Base-by-base conservation (phyloP, 2,329 filamentous ascomycete genomes). In the Venturia asperata region DNA sequence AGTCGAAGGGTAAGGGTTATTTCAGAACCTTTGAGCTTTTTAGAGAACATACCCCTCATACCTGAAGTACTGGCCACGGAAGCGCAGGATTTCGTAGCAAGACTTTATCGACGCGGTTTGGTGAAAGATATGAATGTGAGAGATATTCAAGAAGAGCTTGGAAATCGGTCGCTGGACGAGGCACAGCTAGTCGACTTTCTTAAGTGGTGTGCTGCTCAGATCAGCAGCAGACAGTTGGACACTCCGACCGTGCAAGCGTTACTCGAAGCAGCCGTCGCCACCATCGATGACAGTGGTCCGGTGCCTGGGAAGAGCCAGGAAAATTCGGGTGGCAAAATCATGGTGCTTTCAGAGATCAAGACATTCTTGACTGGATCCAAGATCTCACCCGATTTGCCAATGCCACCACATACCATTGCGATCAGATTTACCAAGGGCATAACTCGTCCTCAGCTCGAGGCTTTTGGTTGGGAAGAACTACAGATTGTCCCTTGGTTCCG, bases 111-210 rank as follows among this genome's bases (percentile, higher is more conserved):
- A 43, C 94, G 92, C 73, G 92, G 91, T 0, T 81, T 97, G 65
- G 84, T 99, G n/a, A 89, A 87, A 0, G 87, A 92, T 68, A 90
- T 97, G 66, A 96, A 91, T 0, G 87, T 94, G 37, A 84, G 86
- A 5, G 94, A 99, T 72, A 91, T 99, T 67, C 90, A 87, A 68
- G 80, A 86, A 67, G 92, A 96, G 70, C 80, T 99, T 3, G 90
- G 92, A 71, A 84, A 87, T 9, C 92, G 91, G 71, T 90, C 94
- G 1, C 80, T 99, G 66, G 88, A 84, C 61, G 88, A 90, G 67
- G 81, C 83, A 41, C 93, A 97, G 74, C 82, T 96, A 19, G 80
- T 85, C 17, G 87, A 92, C 70, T 96, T 99, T 70, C 83, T 99
- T 65, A 85, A 84, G 65, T 99, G 94, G 93, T 83, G 89, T 61